A percentile compares a stretch with the other conserved stretches of the same genome.
phyloP scores from a whole-genome alignment of 1,284 basidiomycete species.

The Dichomitus squalens region DNA sequence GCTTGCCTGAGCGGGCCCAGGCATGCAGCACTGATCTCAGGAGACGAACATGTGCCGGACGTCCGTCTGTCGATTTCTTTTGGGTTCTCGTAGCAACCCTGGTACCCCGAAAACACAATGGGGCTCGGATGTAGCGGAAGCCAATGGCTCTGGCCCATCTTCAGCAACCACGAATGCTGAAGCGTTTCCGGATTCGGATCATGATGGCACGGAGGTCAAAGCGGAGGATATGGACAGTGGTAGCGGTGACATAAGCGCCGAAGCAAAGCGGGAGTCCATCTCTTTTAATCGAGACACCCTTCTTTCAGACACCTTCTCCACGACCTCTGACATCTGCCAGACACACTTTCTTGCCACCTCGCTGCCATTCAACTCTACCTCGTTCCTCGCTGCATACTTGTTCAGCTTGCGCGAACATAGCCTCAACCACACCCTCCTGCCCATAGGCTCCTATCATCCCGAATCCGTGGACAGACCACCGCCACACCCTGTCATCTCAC shows the following conservation, averaged over 20 bases:
- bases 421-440: slow-evolving; percentile 10
- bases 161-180: neutral
- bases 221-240: neutral
- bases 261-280: neutral
- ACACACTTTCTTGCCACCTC: slow-evolving; percentile 1
- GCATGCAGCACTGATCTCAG: slow-evolving; percentile 1
- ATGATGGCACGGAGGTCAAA: neutral
- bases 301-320: neutral
- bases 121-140: slow-evolving; percentile 1
- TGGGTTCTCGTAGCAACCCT: neutral
- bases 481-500: neutral
- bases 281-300: slow-evolving; percentile 7
- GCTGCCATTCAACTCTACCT: neutral
- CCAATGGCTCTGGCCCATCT: neutral
- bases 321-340: neutral
- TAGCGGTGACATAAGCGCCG: slow-evolving; percentile 6
- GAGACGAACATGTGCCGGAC: neutral
- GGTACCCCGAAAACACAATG: neutral
- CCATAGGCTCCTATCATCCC: slow-evolving; percentile 2
- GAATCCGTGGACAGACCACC: neutral
- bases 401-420: neutral
- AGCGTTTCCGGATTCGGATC: neutral
- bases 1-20: slow-evolving; percentile 1
- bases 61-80: neutral
- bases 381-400: slow-evolving; percentile 5